phyloP scores from a whole-genome alignment of 106 monocot genomes.

The Chionographis japonica region DNA sequence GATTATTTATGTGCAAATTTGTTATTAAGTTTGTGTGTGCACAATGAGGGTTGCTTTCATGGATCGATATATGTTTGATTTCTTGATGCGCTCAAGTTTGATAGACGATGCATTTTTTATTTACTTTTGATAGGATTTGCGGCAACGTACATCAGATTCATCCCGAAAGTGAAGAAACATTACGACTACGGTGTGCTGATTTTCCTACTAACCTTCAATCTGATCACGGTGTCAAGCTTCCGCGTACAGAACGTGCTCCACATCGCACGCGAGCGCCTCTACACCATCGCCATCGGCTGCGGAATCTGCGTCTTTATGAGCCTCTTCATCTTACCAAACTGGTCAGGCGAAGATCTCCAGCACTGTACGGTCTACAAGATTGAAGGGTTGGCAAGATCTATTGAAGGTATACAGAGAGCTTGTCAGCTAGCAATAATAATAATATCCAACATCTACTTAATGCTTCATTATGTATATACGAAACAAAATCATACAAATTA shows the following conservation, averaged over 20 bases:
- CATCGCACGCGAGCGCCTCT: conserved; percentile 52
- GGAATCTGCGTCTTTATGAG: conserved; percentile 68
- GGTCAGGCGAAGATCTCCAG: conserved; percentile 82
- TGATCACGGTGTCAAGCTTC: conserved; percentile 72
- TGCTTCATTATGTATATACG: not conserved
- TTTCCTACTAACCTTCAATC: conserved; percentile 82
- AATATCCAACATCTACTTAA: too few species aligned
- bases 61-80: too few species aligned
- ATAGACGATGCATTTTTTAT: not conserved
- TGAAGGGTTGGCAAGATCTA: conserved; percentile 37
- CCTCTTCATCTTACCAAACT: conserved; percentile 58
- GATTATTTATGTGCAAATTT: not conserved
- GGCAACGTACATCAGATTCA: conserved; percentile 61
- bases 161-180: conserved; percentile 69
- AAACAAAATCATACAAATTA: conserved; percentile 11
- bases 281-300: conserved; percentile 73
- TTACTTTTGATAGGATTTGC: conserved; percentile 37
- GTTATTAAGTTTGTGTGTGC: not conserved
- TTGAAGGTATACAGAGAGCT: conserved; percentile 31
- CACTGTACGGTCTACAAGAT: conserved; percentile 38
- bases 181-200: conserved; percentile 75
- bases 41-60: too few species aligned
- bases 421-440: too few species aligned
- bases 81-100: not conserved
- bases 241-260: conserved; percentile 52